Evolutionary conservation across 1,139 yeast genomes (phyloP), one percentile per base, ranked within the genome.

Genomic region (Pichia sp.): DNA sequence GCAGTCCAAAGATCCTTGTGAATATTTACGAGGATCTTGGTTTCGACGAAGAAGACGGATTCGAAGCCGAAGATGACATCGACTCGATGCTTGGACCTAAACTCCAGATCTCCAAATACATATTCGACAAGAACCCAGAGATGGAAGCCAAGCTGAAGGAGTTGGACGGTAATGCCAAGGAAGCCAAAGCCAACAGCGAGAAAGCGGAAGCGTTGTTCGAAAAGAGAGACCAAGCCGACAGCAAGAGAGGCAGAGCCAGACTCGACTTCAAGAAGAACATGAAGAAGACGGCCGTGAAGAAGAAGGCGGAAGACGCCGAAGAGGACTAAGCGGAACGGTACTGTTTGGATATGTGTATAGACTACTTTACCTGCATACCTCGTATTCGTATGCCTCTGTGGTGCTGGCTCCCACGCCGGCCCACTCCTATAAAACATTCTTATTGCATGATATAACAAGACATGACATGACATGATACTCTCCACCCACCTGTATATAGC

Each of bases 71-170:
- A 7, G 55, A 46, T 18, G 44, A 28, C 4, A 37, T 44, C 4
- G 47, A 50, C 15, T 42, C 52, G 2, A 8, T 46, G 19, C 18
- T 50, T 10, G 53, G 53, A 19, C 55, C 56, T n/a, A 51, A 52
- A 11, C 34, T 53, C 37, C 39, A 49, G 14, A 47, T 53, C 24
- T 53, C 56, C 4, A 53, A 50, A 34, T 51, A 47, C 19, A 53
- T 53, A 5, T 53, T 46, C 30, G 53, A 51, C 27, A 50, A 47
- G 18, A 47, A 53, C 24, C 56, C 56, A 5, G 46, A 43, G 22
- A 38, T 51, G 11, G 56, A 53, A 32, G 46, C 44, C 5, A 42
- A 45, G 19, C n/a, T 53, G 6, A 48, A 44, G 28, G 44, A 45
- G 30, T 22, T 53, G 3, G 47, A 47, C 3, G 11, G 9, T 12